These are phyloP conservation scores for Penicillium polonicum DNA, from an alignment of 2,329 filamentous ascomycete species.

Conservation along the genomic window DNA sequence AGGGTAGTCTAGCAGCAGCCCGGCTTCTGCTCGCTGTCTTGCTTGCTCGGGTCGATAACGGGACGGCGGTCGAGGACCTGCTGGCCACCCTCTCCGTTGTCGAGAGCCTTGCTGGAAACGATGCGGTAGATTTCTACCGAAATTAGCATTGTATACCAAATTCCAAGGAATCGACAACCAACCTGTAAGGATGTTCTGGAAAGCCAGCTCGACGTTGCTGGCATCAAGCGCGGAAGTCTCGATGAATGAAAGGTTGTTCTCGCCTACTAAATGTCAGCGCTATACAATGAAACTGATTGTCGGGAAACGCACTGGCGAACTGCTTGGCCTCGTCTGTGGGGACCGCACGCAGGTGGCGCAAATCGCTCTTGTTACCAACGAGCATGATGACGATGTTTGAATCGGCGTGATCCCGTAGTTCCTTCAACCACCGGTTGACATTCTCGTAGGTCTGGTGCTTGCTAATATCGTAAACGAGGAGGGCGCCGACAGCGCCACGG, in stretches of 20 bases:
- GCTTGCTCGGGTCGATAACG: constrained; percentile 77
- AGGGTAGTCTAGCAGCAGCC: constrained; percentile 42
- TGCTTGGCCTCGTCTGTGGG: constrained; percentile 97
- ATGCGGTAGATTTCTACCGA: constrained; percentile 94
- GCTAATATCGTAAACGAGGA: constrained; percentile 99
- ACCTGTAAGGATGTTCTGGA: constrained; percentile 99
- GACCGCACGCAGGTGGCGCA: constrained; percentile 94
- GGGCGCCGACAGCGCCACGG: constrained; percentile 91
- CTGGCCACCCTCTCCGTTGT: constrained; percentile 78
- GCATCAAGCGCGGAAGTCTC: constrained; percentile 98
- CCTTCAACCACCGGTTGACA: constrained; percentile 98
- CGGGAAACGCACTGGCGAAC: constrained; percentile 74
- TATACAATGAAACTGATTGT: neutral
- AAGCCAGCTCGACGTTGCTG: constrained; percentile 97
- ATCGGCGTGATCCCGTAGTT: constrained; percentile 95
- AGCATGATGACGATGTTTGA: constrained; percentile 99
- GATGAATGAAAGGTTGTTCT: constrained; percentile 98
- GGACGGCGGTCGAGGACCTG: constrained; percentile 77
- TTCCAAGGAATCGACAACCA: constrained; percentile 37
- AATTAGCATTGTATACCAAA: constrained; percentile 7
- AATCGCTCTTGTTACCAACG: constrained; percentile 99
- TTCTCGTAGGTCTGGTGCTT: constrained; percentile 99
- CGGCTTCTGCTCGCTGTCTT: constrained; percentile 72
- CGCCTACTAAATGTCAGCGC: constrained; percentile 59
- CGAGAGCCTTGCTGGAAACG: constrained; percentile 94